Conservation (phyloP, 176 grass and related monocot species). For the Oryza glumipatula region DNA sequence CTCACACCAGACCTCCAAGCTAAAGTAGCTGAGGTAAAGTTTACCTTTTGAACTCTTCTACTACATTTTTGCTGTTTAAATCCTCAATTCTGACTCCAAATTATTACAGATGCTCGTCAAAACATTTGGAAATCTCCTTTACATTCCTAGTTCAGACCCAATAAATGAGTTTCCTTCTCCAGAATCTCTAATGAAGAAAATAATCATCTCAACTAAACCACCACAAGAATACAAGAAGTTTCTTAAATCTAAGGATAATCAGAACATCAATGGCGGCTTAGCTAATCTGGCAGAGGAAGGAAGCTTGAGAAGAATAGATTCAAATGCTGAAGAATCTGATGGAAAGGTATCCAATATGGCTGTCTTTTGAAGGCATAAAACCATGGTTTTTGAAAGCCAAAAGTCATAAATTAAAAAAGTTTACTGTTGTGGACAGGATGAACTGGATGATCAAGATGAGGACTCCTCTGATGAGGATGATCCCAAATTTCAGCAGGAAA, state of each 20-base stretch:
- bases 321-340: conserved; percentile 67
- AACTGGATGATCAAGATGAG: conserved; percentile 61
- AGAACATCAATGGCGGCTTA: background rate
- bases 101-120: conserved; percentile 64
- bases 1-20: conserved; percentile 91
- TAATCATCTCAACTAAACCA: conserved; percentile 98
- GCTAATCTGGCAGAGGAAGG: conserved; percentile 41
- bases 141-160: conserved; percentile 56
- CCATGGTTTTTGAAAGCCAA: conserved; percentile 10
- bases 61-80: conserved; percentile 7
- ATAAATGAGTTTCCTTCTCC: conserved; percentile 92
- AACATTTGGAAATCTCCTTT: conserved; percentile 85
- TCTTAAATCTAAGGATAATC: conserved; percentile 60
- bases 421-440: conserved; percentile 49
- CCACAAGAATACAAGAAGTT: conserved; percentile 87
- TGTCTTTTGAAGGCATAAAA: conserved; percentile 7
- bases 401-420: conserved; percentile 22
- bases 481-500: conserved; percentile 56
- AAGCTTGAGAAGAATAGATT: conserved; percentile 54
- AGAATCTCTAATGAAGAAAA: conserved; percentile 66
- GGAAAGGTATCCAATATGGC: conserved; percentile 57
- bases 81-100: conserved; percentile 32
- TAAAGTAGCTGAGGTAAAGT: conserved; percentile 84
- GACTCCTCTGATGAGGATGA: conserved; percentile 63
- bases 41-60: conserved; percentile 18